These are phyloP conservation scores for Chalciporus sp. DNA, from an alignment of 1,284 basidiomycete genomes.

Conservation along the genomic window DNA sequence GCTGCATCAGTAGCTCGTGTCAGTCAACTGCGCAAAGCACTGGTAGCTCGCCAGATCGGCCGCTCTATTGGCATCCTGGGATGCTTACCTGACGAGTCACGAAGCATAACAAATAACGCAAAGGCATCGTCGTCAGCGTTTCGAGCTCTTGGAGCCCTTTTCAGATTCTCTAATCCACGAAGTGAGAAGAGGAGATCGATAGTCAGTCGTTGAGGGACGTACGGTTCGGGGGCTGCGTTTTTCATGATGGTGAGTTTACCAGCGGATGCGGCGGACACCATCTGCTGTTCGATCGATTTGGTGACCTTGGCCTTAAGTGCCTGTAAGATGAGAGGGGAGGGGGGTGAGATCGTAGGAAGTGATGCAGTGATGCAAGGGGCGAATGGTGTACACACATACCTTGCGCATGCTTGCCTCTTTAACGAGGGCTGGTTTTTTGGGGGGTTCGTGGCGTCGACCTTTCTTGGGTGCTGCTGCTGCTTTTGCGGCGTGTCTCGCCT, in stretches of 20 bases:
- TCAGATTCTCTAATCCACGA: constrained; percentile 20
- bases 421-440: constrained; percentile 69
- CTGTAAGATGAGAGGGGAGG: constrained; percentile 42
- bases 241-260: constrained; percentile 91
- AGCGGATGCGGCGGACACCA: constrained; percentile 83
- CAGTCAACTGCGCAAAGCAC: not conserved
- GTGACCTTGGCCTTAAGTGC: constrained; percentile 86
- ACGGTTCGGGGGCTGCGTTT: constrained; percentile 51
- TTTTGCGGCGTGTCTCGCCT: constrained; percentile 58
- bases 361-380: not conserved
- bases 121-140: constrained; percentile 22
- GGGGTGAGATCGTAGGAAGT: not conserved
- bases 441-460: constrained; percentile 67
- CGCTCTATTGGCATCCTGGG: not conserved
- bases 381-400: constrained; percentile 39
- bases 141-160: constrained; percentile 18
- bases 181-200: constrained; percentile 10
- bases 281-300: constrained; percentile 85
- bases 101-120: not conserved
- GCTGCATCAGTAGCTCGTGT: constrained; percentile 7
- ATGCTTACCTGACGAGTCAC: not conserved
- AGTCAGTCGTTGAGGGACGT: constrained; percentile 3
- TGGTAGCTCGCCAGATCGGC: not conserved
- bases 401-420: constrained; percentile 73
- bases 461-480: constrained; percentile 71